Evolutionary conservation across 345 rosid species (phyloP).

Genomic region (Hevea brasiliensis): DNA sequence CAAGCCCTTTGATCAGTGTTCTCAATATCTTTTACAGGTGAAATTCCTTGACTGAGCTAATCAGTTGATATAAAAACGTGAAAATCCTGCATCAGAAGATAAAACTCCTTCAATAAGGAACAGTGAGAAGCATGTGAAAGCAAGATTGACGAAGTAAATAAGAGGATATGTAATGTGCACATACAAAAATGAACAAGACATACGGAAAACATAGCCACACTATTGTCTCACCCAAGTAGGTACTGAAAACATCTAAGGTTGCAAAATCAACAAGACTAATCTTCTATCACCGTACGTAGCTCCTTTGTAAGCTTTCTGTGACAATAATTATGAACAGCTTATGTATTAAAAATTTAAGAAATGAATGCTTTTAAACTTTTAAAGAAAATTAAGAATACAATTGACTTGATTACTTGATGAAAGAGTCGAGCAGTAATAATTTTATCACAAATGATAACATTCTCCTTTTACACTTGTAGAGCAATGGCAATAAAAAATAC

Average conservation of each 20-base stretch:
- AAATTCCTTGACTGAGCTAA: neutral
- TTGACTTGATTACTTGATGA: neutral
- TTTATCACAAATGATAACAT: neutral
- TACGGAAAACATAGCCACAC: neutral
- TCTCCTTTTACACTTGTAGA: neutral
- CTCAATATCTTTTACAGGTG: neutral
- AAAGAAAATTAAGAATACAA: neutral
- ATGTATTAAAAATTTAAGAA: neutral
- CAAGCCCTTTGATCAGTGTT: neutral
- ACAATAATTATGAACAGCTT: slow-evolving; percentile 18
- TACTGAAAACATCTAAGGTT: slow-evolving; percentile 58
- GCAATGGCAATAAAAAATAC: neutral
- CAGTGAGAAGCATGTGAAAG: neutral
- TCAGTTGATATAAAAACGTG: neutral
- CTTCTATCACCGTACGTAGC: slow-evolving; percentile 69
- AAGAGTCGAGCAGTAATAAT: neutral
- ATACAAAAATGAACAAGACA: too few species aligned
- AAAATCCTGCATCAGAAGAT: neutral
- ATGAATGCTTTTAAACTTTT: neutral
- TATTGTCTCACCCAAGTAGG: neutral
- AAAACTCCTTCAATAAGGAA: neutral
- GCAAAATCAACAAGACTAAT: slow-evolving; percentile 70
- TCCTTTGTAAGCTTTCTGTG: slow-evolving; percentile 82
- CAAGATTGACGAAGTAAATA: neutral
- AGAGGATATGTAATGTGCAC: neutral